These are phyloP conservation scores for Hippophae gyantsensis DNA, from an alignment of 306 rosid species.

Conservation along the genomic window DNA sequence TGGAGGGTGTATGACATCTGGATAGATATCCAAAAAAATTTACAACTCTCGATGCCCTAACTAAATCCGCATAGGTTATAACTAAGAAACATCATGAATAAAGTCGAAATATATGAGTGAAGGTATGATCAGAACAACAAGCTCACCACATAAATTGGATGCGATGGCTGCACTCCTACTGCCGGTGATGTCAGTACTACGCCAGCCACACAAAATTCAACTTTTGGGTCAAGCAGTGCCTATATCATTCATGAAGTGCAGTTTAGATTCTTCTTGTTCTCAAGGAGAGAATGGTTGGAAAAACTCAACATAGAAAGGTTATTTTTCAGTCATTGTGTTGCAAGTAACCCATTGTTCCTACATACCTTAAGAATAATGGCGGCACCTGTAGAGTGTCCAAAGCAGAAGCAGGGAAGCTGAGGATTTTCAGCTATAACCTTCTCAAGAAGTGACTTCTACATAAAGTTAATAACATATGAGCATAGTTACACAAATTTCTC, in stretches of 20 bases:
- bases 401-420: constrained; percentile 71
- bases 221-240: constrained; percentile 70
- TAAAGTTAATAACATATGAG: constrained; percentile 2
- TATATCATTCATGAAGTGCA: constrained; percentile 13
- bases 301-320: neutral
- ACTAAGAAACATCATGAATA: neutral
- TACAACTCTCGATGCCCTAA: neutral
- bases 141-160: constrained; percentile 66
- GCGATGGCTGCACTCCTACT: constrained; percentile 72
- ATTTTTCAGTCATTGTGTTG: neutral
- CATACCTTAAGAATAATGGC: constrained; percentile 80
- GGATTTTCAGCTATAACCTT: constrained; percentile 62
- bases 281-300: neutral
- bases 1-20: too few relatives aligned
- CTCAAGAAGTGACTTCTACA: constrained; percentile 66
- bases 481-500: neutral
- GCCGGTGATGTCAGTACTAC: constrained; percentile 85
- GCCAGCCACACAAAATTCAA: constrained; percentile 54
- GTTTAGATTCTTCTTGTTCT: neutral
- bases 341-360: neutral
- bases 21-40: too few relatives aligned
- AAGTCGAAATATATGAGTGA: neutral
- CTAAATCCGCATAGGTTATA: too few relatives aligned
- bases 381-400: constrained; percentile 92
- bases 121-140: neutral